Evolutionary conservation across 176 grass and related monocot species (phyloP), one percentile per base, ranked within the genome.

Genomic region (Musa itinerans): DNA sequence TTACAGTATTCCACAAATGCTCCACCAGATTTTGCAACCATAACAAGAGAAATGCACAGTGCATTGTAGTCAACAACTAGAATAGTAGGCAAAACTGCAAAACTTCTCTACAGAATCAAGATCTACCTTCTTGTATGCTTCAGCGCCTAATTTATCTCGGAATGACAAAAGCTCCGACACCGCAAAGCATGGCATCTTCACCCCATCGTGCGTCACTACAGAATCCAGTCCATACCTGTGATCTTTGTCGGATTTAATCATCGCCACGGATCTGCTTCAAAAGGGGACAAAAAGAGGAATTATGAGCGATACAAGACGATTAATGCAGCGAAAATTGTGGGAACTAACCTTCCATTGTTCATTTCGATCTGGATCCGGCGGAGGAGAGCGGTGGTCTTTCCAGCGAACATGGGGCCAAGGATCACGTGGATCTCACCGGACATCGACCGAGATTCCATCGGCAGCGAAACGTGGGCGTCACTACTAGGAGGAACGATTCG

Each of bases 351-450:
- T 69, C 94, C 90, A 61, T 70, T 78, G 73, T 75, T 52, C 14
- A 82, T 73, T 68, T 93, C 90, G 0, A 86, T 52, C 79, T 83
- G 85, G 53, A 98, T 83, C 11, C 90, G 88, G 27, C 86, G 88
- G 64, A 91, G 78, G 21, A 98, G 86, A 14, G 90, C 86, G 1
- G 90, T 93, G 68, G 94, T 93, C 82, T 98, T 98, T n/a, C 90
- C 90, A 0, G 94, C 84, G 74, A 98, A 93, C 94, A 91, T 98
- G 48, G 86, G 90, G 8, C 90, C 90, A 4, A 98, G 68, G 29
- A 98, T 98, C 68, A 93, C 83, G 19, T 98, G 94, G 84, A 98
- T 91, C 82, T 98, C 84, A 2, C 94, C 94, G 9, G 83, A 86
- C n/a, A 80, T 59, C 2, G 20, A 63, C 13, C 65, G 65, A 75